Base-by-base conservation (phyloP, 768 basidiomycete genomes). In the Pleurotus platypus region DNA sequence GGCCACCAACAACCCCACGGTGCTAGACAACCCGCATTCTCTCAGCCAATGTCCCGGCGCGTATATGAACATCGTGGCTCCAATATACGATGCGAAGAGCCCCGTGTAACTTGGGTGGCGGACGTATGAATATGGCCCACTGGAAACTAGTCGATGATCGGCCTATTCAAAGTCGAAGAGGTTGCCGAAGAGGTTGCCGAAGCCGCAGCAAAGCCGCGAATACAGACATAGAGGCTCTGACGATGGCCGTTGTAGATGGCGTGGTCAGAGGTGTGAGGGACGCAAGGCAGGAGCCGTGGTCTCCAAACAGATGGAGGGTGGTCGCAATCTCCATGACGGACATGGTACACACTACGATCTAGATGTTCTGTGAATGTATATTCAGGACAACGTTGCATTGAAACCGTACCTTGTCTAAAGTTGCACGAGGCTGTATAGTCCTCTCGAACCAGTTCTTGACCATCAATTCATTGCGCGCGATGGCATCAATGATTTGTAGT, bases 401-500 rank as follows among this genome's bases (percentile, higher is more conserved):
- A 9, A 30, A 30, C 1, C 30, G 4, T 42, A 53, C 51, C 38
- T 40, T 53, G 15, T 39, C 51, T 22, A 53, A 2, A 8, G 24
- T n/a, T 18, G 51, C 51, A 5, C 51, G 35, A 9, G 15, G 2
- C 51, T 39, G 38, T 18, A 54, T 42, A 26, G 39, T 16, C 15
- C 64, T 69, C 16, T 66, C 69, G n/a, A 56, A 48, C 55, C 61
- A 57, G 13, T 63, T 63, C 38, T 63, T 64, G n/a, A 62, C 65
- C 50, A 67, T 69, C 45, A 69, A 66, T 60, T 74, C 72, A 8
- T 71, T 62, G 22, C 60, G 62, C 57, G 70, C 69, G 15, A 72
- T 69, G 75, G 72, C 1, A 73, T 74, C 12, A 75, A 62, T 1
- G 74, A 75, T 27, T 70, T 46, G 49, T 76, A 72, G 9, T 74